These are phyloP conservation scores for Akanthomyces dipterigenus DNA, from an alignment of 2,329 filamentous ascomycete genomes.

Conservation along the genomic window DNA sequence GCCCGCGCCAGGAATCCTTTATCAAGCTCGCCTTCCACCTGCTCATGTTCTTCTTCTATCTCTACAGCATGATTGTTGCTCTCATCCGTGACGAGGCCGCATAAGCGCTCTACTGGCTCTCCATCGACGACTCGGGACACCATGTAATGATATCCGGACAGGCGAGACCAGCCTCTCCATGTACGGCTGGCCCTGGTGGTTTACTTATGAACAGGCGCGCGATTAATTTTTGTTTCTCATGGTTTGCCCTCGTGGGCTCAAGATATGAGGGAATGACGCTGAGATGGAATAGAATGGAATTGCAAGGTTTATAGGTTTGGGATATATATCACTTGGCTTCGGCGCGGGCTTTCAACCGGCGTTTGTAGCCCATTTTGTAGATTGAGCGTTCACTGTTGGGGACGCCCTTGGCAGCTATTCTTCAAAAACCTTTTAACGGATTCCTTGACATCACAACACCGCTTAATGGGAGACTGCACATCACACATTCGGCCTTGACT, in stretches of 20 bases:
- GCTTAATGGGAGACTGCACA: constrained; percentile 1
- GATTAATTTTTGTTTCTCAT: constrained; percentile 9
- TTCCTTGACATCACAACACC: background rate
- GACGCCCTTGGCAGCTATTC: background rate
- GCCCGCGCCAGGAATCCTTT: constrained; percentile 74
- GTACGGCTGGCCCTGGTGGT: constrained; percentile 2
- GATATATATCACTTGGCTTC: constrained; percentile 24
- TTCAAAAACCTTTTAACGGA: background rate
- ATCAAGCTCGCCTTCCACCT: constrained; percentile 98
- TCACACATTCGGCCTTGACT: background rate
- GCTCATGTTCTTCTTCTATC: constrained; percentile 99
- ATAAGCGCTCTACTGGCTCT: constrained; percentile 39
- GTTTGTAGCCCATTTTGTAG: constrained; percentile 22
- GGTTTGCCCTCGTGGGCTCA: constrained; percentile 4
- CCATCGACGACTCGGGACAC: constrained; percentile 2
- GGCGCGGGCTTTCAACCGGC: constrained; percentile 18
- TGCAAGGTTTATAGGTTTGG: constrained; percentile 15
- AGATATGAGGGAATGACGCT: constrained; percentile 5
- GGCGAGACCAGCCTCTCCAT: constrained; percentile 1
- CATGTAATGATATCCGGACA: constrained; percentile 12
- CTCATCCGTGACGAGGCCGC: constrained; percentile 91
- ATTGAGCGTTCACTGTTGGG: constrained; percentile 15
- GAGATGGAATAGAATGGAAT: constrained; percentile 22
- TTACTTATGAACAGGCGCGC: constrained; percentile 3
- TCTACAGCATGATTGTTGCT: constrained; percentile 97